Evolutionary conservation across 345 rosid genomes (phyloP), one percentile per base, ranked within the genome.

Genomic region (Lenwebbia sp.): DNA sequence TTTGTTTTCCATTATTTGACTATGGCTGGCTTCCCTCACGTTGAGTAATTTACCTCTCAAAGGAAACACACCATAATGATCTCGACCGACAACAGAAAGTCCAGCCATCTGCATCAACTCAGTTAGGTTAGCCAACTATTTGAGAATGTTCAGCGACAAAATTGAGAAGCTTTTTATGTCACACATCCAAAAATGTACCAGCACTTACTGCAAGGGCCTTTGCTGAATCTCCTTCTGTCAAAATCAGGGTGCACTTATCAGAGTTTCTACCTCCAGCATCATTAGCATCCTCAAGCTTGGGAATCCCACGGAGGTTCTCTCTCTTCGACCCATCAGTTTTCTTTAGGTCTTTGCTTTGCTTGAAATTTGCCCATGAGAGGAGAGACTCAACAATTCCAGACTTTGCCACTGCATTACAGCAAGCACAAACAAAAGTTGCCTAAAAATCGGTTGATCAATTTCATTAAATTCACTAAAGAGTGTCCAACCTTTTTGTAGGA

Each of bases 191-290:
- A 70, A 70, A 25, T 49, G 81, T 70, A 19, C 81, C 81, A 19
- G 47, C 81, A 90, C 99, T 93, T 88, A 98, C 99, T 13, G 99
- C 99, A 40, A 96, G 95, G 82, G 96, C 90, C 91, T 96, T 98
- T 41, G 99, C 99, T 50, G 99, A 98, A 89, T 96, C 99, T 90
- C 99, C 99, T 94, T 98, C 99, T 4, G 99, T 98, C 88, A 98
- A 91, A 85, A 98, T 98, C 91, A 98, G 88, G 40, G 99, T 96
- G 87, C 99, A 98, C 74, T 83, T 91, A 1, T 92, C 86, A 10
- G 99, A 98, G 82, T 94, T 89, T 90, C 86, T 92, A 70, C 98
- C 96, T 40, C 99, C 99, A 41, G 99, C 99, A 26, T 94, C 94
- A 83, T 94, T 94, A 30, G 99, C 99, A 92, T 96, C 99, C 86